Conservation (phyloP, 1,284 basidiomycete genomes). For the Hypsizygus ulmarius region DNA sequence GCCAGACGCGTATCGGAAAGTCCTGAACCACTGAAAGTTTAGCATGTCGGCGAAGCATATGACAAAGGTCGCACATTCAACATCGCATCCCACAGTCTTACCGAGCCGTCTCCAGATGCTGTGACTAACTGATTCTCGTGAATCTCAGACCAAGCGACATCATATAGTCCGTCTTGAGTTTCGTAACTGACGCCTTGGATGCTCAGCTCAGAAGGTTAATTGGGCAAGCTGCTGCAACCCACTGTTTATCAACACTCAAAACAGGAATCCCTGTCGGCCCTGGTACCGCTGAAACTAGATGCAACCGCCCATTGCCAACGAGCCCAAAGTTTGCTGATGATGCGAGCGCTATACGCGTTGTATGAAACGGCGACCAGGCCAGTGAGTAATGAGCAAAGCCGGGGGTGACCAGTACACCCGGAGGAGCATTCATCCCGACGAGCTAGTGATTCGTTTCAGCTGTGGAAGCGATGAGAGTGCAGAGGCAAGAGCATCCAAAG, state of each 20-base stretch:
- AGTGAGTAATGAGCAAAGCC: constrained; percentile 88
- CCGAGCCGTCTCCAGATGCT: constrained; percentile 87
- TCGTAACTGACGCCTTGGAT: constrained; percentile 67
- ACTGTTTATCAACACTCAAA: constrained; percentile 68
- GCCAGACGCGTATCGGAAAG: constrained; percentile 88
- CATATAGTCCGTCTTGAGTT: constrained; percentile 92
- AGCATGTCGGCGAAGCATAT: constrained; percentile 27
- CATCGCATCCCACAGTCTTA: constrained; percentile 90
- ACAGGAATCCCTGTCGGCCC: constrained; percentile 43
- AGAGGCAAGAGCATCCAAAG: not conserved
- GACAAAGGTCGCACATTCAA: constrained; percentile 62
- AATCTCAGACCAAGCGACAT: constrained; percentile 88
- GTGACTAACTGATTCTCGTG: constrained; percentile 94
- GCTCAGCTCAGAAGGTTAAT: constrained; percentile 17
- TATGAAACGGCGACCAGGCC: constrained; percentile 93
- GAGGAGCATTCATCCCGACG: constrained; percentile 42
- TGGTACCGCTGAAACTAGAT: constrained; percentile 58
- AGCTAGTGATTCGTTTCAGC: constrained; percentile 13
- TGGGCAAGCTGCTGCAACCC: constrained; percentile 27
- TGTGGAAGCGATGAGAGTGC: constrained; percentile 3
- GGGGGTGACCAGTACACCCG: constrained; percentile 64
- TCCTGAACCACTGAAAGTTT: constrained; percentile 48
- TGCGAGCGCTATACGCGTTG: constrained; percentile 78
- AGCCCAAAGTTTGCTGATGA: constrained; percentile 94
- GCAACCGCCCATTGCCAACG: constrained; percentile 89